Percentiles rank a stretch among this genome's conserved stretches.
phyloP scores from a whole-genome alignment of 805 yeast genomes.

The Candida schatavii region DNA sequence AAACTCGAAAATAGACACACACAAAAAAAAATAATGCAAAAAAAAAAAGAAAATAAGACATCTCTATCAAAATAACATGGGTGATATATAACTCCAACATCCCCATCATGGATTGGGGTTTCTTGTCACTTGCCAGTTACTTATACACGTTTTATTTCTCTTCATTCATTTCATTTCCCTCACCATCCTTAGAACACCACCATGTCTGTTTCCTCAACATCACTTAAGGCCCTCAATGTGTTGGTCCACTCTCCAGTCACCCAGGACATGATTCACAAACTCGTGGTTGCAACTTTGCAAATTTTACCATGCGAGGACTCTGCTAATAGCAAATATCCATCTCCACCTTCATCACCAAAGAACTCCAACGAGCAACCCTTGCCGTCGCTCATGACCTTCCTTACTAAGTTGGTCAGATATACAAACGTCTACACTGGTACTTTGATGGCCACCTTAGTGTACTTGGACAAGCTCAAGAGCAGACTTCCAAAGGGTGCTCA shows the following conservation, averaged over 20 bases:
- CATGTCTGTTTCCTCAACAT: slow-evolving; percentile 21
- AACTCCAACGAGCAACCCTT: slow-evolving; percentile 39
- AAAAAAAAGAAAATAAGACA: no score
- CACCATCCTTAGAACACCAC: neutral
- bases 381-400: slow-evolving; percentile 74
- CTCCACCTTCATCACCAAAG: slow-evolving; percentile 18
- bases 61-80: neutral
- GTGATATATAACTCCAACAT: neutral
- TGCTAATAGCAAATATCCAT: slow-evolving; percentile 24
- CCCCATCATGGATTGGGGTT: no score
- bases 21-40: no score
- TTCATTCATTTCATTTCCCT: no score
- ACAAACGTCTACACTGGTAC: slow-evolving; percentile 82
- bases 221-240: slow-evolving; percentile 53
- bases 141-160: no score
- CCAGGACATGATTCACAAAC: slow-evolving; percentile 69
- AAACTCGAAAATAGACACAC: no score
- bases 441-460: slow-evolving; percentile 67
- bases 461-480: slow-evolving; percentile 57
- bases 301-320: slow-evolving; percentile 60
- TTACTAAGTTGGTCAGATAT: slow-evolving; percentile 66
- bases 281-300: slow-evolving; percentile 64
- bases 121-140: no score
- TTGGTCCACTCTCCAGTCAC: slow-evolving; percentile 66
- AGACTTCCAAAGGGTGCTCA: slow-evolving; percentile 69